Evolutionary conservation across 2,329 filamentous ascomycete species (phyloP).

Genomic region (Nectriaceae sp.): DNA sequence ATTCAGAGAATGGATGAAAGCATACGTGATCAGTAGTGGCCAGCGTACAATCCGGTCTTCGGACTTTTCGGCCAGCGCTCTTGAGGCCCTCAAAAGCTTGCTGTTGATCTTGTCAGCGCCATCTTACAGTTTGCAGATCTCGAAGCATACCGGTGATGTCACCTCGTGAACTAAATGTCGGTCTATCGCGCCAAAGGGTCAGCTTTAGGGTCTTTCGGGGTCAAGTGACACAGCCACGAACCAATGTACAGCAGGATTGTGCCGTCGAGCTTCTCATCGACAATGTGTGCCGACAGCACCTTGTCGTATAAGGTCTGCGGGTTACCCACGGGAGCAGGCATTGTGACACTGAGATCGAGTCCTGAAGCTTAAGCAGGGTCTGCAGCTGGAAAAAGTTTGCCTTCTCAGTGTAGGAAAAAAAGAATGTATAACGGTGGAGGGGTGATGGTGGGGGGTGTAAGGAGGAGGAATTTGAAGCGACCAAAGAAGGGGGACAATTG

Average conservation of each 20-base stretch:
- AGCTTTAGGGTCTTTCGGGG: constrained; percentile 2
- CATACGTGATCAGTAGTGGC: constrained; percentile 95
- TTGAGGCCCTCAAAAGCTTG: constrained; percentile 97
- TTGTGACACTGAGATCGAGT: constrained; percentile 45
- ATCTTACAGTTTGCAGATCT: neutral
- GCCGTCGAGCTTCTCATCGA: constrained; percentile 93
- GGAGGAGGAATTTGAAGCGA: constrained; percentile 8
- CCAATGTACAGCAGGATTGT: constrained; percentile 93
- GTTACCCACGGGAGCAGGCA: constrained; percentile 72
- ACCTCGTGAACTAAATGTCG: constrained; percentile 98
- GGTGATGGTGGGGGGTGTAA: neutral
- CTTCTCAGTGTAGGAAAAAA: too few relatives aligned
- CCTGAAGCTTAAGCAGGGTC: constrained; percentile 1
- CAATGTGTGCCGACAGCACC: constrained; percentile 91
- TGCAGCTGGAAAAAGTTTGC: neutral
- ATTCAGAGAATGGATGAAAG: constrained; percentile 17
- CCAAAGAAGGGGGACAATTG: neutral
- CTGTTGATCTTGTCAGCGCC: constrained; percentile 41
- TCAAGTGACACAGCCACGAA: constrained; percentile 43
- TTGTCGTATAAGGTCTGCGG: constrained; percentile 96
- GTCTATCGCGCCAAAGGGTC: constrained; percentile 51
- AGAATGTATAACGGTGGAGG: neutral
- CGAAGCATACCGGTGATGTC: constrained; percentile 78
- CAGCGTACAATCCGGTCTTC: constrained; percentile 93
- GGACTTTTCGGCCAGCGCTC: constrained; percentile 84